Conservation (phyloP, 2,329 filamentous ascomycete species). For the Aspergillus versicolor region DNA sequence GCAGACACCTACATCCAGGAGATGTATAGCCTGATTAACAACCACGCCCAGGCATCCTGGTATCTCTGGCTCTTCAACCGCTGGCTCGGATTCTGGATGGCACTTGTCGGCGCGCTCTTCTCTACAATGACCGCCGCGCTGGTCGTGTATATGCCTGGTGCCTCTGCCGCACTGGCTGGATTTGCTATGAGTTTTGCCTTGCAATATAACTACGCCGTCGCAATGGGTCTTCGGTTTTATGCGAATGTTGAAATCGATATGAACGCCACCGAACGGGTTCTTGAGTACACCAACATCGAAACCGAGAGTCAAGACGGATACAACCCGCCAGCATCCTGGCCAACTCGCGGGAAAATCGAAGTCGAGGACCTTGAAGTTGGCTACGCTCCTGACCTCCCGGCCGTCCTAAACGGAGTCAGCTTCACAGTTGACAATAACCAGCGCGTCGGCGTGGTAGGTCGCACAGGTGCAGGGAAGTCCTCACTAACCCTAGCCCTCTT, state of each 20-base stretch:
- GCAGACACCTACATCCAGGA: conserved; percentile 62
- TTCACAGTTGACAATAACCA: conserved; percentile 24
- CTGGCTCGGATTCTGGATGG: conserved; percentile 74
- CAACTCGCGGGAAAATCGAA: conserved; percentile 68
- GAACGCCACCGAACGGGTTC: conserved; percentile 73
- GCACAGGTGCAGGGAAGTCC: conserved; percentile 31
- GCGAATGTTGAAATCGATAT: conserved; percentile 73
- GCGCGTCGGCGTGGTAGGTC: conserved; percentile 29
- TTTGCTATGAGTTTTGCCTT: conserved; percentile 75
- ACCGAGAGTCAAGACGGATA: conserved; percentile 65
- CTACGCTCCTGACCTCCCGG: conserved; percentile 68
- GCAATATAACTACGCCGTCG: conserved; percentile 66
- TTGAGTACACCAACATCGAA: conserved; percentile 70
- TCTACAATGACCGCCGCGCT: conserved; percentile 64
- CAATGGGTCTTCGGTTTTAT: conserved; percentile 68
- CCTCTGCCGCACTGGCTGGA: conserved; percentile 70
- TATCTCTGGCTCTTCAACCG: conserved; percentile 71
- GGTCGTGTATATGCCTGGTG: conserved; percentile 60
- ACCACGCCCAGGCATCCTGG: conserved; percentile 63
- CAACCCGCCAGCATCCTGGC: conserved; percentile 70
- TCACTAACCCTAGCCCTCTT: conserved; percentile 27
- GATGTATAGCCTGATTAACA: conserved; percentile 69
- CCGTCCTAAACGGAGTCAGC: conserved; percentile 20
- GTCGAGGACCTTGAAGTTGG: conserved; percentile 69
- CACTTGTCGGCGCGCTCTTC: conserved; percentile 70